Evolutionary conservation across 192 early-diverging fungal genomes (phyloP), one percentile per base, ranked within the genome.

Genomic region (Rhizophlyctis rosea): DNA sequence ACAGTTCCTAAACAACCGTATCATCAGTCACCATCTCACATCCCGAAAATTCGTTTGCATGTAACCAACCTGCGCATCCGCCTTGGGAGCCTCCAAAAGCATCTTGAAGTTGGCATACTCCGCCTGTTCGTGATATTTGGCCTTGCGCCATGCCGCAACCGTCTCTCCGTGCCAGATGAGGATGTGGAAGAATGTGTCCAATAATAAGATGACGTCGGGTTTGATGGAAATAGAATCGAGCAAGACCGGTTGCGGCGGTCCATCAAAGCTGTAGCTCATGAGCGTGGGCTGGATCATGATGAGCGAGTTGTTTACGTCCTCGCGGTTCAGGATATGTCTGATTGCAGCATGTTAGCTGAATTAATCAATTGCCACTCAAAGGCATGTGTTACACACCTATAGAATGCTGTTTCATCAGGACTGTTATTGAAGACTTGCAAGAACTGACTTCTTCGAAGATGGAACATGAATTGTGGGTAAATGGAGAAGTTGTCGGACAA

Each of bases 391-490:
- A 49, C 57, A 34, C 81, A 88, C 84, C 91, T 68, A 67, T 90
- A 89, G 62, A 88, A 94, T 1, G 95, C 94, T 0, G 95, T 96
- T 59, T 99, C 97, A 74, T 99, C 97, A 14, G 97, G 97, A 64
- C 88, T 90, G 79, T 96, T 98, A 76, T 99, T 99, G 74, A 99
- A 99, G 14, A 96, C 93, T 65, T 98, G 95, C 68, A 99, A 74
- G 79, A 99, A 99, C 79, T 98, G 95, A 62, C 87, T 89, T 33
- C 97, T 81, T 44, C 97, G 85, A 63, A 99, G 76, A 58, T 99
- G 94, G 86, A 97, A 99, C 97, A 99, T 99, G 61, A 99, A 99
- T 74, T 98, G 95, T 50, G 97, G 97, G 74, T 99, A 99, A 65
- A 98, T 95, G 0, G 94, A 93, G 68, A 99, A 99, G 76, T 92